Base-by-base conservation (phyloP, 169 alveolate genomes). In the Cryptosporidium andersoni region DNA sequence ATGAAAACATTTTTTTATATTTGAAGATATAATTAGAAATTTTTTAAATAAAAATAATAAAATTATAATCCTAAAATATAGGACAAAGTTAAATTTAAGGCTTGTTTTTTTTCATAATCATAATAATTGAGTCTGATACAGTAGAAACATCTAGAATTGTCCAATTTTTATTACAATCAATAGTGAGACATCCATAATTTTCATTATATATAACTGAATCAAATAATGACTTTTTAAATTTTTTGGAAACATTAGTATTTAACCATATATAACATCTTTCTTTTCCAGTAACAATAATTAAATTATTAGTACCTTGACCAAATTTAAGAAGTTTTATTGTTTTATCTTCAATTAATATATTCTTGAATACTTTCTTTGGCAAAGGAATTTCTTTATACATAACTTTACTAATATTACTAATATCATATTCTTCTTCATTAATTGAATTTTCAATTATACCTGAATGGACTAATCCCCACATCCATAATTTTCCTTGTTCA, bases 181-280 rank as follows among this genome's bases (percentile, higher is more conserved):
- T 25, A 25, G 25, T 25, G 25, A 25, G 25, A 25, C 25, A 25
- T 25, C 25, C 25, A 25, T 25, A 25, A 25, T 25, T 0, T 25
- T 25, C 25, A 25, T 25, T 25, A 25, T 25, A 25, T 25, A 25
- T 25, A 25, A 25, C 25, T 25, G 25, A 25, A 25, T 25, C 25
- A 25, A 25, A 25, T 25, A 25, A 25, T 25, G 25, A 25, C 0
- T 25, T 25, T 25, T 25, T 25, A 25, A 25, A 25, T 0, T 25
- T 25, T 25, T 25, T 25, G 0, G 25, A 25, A 25, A 25, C 0
- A 25, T 25, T 25, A 51, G 55, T 74, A 11, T 74, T 68, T 1
- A 60, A 25, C 85, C 85, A 74, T 3, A 74, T 58, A 51, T 74
- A 74, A 42, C 85, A 74, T 48, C 64, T 55, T 12, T 68, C 85